phyloP scores from a whole-genome alignment of 352 stramenopile species.

The Phytophthora rubi region DNA sequence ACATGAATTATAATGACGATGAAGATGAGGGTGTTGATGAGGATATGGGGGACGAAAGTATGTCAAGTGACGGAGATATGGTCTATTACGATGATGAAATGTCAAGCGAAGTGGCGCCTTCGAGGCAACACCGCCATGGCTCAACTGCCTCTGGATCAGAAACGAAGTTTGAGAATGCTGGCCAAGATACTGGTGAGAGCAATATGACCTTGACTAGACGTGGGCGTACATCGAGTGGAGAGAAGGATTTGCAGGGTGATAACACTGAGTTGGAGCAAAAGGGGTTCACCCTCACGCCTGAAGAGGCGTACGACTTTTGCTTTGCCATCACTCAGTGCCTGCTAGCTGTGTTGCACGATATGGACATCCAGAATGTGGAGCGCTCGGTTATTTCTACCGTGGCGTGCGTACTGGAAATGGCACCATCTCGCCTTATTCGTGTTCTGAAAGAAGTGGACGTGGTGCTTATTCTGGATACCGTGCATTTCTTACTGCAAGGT shows the following conservation, averaged over 20 bases:
- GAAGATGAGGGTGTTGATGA: conserved; percentile 47
- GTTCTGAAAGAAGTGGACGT: conserved; percentile 57
- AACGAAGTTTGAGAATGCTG: conserved; percentile 26
- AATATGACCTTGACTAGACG: neutral
- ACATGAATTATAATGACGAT: conserved; percentile 67
- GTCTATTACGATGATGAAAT: conserved; percentile 18
- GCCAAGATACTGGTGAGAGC: neutral
- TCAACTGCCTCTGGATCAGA: conserved; percentile 49
- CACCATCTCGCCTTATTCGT: conserved; percentile 59
- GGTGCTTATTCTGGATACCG: conserved; percentile 69
- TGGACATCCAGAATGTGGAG: conserved; percentile 77
- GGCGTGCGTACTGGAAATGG: conserved; percentile 78
- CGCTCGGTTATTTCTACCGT: conserved; percentile 68
- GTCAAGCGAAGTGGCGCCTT: conserved; percentile 7
- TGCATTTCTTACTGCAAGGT: conserved; percentile 73
- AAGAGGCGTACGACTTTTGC: conserved; percentile 61
- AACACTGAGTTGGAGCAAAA: conserved; percentile 18
- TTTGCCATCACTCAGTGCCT: conserved; percentile 52
- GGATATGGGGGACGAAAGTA: conserved; percentile 40
- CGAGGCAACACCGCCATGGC: conserved; percentile 39
- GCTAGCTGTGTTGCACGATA: conserved; percentile 53
- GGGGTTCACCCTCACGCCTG: conserved; percentile 34
- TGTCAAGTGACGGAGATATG: conserved; percentile 46
- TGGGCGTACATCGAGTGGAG: conserved; percentile 13
- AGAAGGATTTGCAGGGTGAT: conserved; percentile 19